Percentiles rank a stretch among this genome's conserved stretches.
phyloP scores from a whole-genome alignment of 495 filamentous ascomycete species.

The Hypoxylon lienhwacheense region DNA sequence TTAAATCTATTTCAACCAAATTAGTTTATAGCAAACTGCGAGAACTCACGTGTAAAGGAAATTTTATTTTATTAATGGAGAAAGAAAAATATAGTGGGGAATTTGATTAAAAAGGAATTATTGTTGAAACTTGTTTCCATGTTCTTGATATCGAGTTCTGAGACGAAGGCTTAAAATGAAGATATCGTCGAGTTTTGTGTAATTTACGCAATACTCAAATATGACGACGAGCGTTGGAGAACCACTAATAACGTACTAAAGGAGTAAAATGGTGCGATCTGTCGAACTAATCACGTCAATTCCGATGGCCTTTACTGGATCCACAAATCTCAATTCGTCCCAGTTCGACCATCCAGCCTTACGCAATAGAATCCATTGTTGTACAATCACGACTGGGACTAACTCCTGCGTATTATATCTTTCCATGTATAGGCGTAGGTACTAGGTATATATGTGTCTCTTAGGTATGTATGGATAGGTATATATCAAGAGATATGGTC shows the following conservation, averaged over 20 bases:
- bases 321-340: slow-evolving; percentile 32
- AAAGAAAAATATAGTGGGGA: no score
- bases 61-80: no score
- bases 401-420: slow-evolving; percentile 22
- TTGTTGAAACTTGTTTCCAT: slow-evolving; percentile 1
- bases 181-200: slow-evolving; percentile 24
- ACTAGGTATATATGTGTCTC: no score
- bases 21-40: no score
- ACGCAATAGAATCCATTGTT: slow-evolving; percentile 30
- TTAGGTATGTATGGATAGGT: no score
- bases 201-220: no score
- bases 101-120: no score
- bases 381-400: slow-evolving; percentile 32
- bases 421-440: no score
- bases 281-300: slow-evolving; percentile 39
- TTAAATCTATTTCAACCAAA: no score
- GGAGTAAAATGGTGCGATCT: slow-evolving; percentile 41
- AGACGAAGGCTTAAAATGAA: no score
- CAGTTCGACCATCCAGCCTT: slow-evolving; percentile 28
- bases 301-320: slow-evolving; percentile 36
- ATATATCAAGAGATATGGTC: slow-evolving; percentile 9
- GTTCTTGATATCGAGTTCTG: slow-evolving; percentile 1
- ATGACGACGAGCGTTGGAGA: slow-evolving; percentile 25
- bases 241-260: slow-evolving; percentile 21
- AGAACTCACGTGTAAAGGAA: no score